Base-by-base conservation (phyloP, 2,329 filamentous ascomycete species). In the Aspergillus sergii region DNA sequence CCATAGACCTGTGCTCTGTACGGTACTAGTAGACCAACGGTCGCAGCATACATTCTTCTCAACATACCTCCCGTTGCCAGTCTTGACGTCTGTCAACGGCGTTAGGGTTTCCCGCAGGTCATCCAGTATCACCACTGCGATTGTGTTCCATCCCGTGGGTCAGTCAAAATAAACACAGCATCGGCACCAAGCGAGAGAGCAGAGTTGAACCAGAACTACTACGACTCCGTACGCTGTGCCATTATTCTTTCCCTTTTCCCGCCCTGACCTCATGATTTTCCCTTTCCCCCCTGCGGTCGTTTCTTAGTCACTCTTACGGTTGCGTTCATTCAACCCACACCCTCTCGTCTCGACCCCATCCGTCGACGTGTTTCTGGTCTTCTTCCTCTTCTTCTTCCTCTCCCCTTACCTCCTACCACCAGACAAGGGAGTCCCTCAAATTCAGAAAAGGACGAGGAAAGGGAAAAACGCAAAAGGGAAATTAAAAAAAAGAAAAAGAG, bases 101-200 rank as follows among this genome's bases (percentile, higher is more conserved):
- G 39, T 28, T 48, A 54, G 30, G 51, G 30, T 54, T 36, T 54
- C 30, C 46, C 26, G 14, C 55, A 50, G 34, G 43, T 41, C 48
- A 30, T 46, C 26, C 51, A 53, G 57, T 46, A n/a, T 48, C 50
- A 34, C 32, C 10, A 60, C 62, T 65, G 68, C 34, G 34, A 36
- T 16, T 16, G 72, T 72, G 72, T 23, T 48, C 41, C 26, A 23
- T 36, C 34, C 46, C 54, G 63, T 62, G 67, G 68, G 73, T 72
- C 72, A 71, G 69, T 73, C 75, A 75, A 74, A 77, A 77, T 74
- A 77, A 76, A 75, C 68, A 71, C 64, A 68, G 54, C 55, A 60
- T 57, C 66, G 60, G 62, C 59, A 63, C 53, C 64, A 69, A 70
- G 69, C 69, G 69, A 70, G 63, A 64, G 63, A 60, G 58, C 59